phyloP scores from a whole-genome alignment of 2,329 filamentous ascomycete genomes.

The Cladosporium sp. region DNA sequence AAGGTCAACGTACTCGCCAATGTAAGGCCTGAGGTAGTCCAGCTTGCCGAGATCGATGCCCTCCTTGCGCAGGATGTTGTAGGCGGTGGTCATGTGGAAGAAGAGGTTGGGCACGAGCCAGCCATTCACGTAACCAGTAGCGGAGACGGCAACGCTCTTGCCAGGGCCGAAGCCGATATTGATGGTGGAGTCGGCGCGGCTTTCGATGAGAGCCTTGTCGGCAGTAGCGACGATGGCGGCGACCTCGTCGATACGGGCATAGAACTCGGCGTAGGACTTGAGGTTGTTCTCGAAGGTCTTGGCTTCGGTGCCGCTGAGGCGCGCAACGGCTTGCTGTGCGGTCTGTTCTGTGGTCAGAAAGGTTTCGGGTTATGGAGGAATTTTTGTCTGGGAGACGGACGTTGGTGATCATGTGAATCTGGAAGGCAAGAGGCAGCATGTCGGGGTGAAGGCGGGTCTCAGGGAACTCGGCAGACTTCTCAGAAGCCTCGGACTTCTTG shows the following conservation, averaged over 20 bases:
- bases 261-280: constrained; percentile 48
- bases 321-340: constrained; percentile 4
- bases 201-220: constrained; percentile 40
- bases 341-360: background rate
- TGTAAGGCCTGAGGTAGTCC: constrained; percentile 44
- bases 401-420: constrained; percentile 13
- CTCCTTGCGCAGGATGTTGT: constrained; percentile 57
- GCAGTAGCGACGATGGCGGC: constrained; percentile 44
- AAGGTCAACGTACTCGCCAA: constrained; percentile 1
- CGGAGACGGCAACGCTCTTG: constrained; percentile 31
- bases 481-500: constrained; percentile 5
- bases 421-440: constrained; percentile 10
- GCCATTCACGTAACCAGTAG: constrained; percentile 46
- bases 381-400: background rate
- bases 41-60: constrained; percentile 59
- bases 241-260: constrained; percentile 45
- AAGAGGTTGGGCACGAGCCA: constrained; percentile 58
- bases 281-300: constrained; percentile 36
- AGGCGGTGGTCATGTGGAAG: constrained; percentile 61
- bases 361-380: background rate
- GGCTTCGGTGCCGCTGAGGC: constrained; percentile 5
- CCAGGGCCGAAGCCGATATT: constrained; percentile 7
- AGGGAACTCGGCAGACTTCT: constrained; percentile 1
- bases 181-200: constrained; percentile 32
- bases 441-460: constrained; percentile 6